Evolutionary conservation across 352 stramenopile species (phyloP), one percentile per base, ranked within the genome.

Genomic region (Phytophthora colocasiae): DNA sequence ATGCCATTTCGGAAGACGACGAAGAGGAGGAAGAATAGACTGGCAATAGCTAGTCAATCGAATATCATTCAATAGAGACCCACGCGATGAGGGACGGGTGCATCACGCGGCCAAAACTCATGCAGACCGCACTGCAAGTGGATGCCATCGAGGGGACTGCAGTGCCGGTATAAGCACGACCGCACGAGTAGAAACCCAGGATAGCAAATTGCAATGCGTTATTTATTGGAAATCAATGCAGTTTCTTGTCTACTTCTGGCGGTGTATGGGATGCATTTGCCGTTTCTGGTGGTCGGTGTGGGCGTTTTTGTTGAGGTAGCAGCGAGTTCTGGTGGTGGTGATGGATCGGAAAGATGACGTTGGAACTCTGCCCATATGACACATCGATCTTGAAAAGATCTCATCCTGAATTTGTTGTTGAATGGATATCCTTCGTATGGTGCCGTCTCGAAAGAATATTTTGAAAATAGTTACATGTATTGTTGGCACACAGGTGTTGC

Each of bases 1-100:
- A 89, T 70, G 78, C 82, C 27, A 93, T 95, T 52, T 78, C 74
- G 38, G 86, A 94, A 58, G 85, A 90, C 44, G 69, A 80, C 26
- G 76, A 91, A 69, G 70, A 86, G 50, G 75, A 88, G 32, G 78
- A 88, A 26, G 73, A 84, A 5, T 75, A 80, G 48, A 63, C 10
- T 24, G 22, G 4, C 15, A 15, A 43, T 17, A 38, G 17, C 9
- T 12, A 51, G 17, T 22, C 32, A 55, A 26, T 9, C 5, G 51
- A 10, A 14, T 29, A 39, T 11, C 39, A 52, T 43, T 31, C 32
- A 45, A 71, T 71, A 72, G 51, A 68, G 36, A 71, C 54, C 24
- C 24, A 60, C 29, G 46, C 58, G 32, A 50, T 15, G 45, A 60
- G 50, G 15, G 17, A 56, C 56, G 57, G 51, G n/a, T 60, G 31